Conservation (phyloP, 2,329 filamentous ascomycete species). For the Teratosphaeria destructans region DNA sequence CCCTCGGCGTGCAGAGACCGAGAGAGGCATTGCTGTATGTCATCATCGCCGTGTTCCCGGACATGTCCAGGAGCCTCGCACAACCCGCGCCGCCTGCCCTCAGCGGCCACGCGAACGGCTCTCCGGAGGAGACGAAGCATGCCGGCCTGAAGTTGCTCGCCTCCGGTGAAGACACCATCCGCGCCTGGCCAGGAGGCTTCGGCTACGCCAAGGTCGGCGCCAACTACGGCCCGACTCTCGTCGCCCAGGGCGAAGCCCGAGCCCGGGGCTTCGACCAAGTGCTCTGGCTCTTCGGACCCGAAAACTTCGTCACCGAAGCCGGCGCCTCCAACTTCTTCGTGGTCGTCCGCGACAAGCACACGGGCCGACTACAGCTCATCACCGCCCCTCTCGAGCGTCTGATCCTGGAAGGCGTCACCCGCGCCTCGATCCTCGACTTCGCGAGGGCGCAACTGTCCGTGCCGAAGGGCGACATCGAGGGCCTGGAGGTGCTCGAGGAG, state of each 20-base stretch:
- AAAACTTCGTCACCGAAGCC: slow-evolving; percentile 76
- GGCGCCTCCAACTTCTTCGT: slow-evolving; percentile 90
- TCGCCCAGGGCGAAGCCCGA: slow-evolving; percentile 66
- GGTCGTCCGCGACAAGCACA: slow-evolving; percentile 54
- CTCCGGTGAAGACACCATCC: slow-evolving; percentile 68
- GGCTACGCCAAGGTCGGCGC: slow-evolving; percentile 87
- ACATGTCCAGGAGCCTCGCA: slow-evolving; percentile 27
- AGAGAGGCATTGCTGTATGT: slow-evolving; percentile 82
- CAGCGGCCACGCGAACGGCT: slow-evolving; percentile 21
- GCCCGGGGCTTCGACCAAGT: slow-evolving; percentile 73
- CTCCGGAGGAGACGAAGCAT: slow-evolving; percentile 6
- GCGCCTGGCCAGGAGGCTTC: slow-evolving; percentile 88
- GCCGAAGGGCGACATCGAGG: slow-evolving; percentile 24
- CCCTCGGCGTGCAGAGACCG: slow-evolving; percentile 71
- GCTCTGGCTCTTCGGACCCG: slow-evolving; percentile 78
- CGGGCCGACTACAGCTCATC: slow-evolving; percentile 56
- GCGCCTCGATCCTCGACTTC: slow-evolving; percentile 67
- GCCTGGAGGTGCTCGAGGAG: slow-evolving; percentile 64
- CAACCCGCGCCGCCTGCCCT: slow-evolving; percentile 20
- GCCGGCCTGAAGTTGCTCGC: slow-evolving; percentile 60
- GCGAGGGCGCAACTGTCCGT: slow-evolving; percentile 49
- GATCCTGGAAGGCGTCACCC: slow-evolving; percentile 82
- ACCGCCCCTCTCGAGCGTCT: slow-evolving; percentile 72
- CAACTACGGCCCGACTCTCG: slow-evolving; percentile 79
- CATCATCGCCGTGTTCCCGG: slow-evolving; percentile 46